These are phyloP conservation scores for Catenaria anguillulae DNA, from an alignment of 371 early-diverging fungal genomes.

Conservation along the genomic window DNA sequence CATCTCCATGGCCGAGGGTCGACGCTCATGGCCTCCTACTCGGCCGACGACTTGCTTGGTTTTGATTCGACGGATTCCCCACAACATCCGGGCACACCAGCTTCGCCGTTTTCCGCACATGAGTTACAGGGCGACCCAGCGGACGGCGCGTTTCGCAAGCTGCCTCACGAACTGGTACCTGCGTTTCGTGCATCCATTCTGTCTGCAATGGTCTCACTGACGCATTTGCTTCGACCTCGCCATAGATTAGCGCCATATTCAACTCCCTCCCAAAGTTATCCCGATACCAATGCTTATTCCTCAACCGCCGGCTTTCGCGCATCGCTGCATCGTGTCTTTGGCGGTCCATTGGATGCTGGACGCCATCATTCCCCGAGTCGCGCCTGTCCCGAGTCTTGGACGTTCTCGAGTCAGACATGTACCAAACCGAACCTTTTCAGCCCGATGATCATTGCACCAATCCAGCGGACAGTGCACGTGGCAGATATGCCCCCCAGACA, in stretches of 20 bases:
- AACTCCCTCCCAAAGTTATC: not conserved
- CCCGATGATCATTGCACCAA: no score
- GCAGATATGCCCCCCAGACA: no score
- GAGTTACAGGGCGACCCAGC: no score
- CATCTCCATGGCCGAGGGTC: no score
- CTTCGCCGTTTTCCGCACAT: no score
- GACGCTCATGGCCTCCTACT: no score
- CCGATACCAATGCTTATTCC: not conserved
- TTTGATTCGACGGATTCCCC: no score
- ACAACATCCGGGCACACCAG: no score
- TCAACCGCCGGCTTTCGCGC: conserved; percentile 4
- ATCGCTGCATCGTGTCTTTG: not conserved
- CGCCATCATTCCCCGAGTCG: not conserved
- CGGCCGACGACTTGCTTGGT: no score
- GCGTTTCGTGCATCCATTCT: no score
- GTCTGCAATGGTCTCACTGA: not conserved
- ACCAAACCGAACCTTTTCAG: no score
- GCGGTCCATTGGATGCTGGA: conserved; percentile 1
- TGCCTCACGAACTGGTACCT: not conserved
- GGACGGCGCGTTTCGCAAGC: not conserved
- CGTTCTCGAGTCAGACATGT: not conserved
- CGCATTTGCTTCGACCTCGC: not conserved
- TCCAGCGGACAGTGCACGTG: no score
- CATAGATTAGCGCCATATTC: not conserved
- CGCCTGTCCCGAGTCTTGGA: not conserved